These are phyloP conservation scores for Verticillium nonalfalfae DNA, from an alignment of 2,329 filamentous ascomycete species.

Conservation along the genomic window DNA sequence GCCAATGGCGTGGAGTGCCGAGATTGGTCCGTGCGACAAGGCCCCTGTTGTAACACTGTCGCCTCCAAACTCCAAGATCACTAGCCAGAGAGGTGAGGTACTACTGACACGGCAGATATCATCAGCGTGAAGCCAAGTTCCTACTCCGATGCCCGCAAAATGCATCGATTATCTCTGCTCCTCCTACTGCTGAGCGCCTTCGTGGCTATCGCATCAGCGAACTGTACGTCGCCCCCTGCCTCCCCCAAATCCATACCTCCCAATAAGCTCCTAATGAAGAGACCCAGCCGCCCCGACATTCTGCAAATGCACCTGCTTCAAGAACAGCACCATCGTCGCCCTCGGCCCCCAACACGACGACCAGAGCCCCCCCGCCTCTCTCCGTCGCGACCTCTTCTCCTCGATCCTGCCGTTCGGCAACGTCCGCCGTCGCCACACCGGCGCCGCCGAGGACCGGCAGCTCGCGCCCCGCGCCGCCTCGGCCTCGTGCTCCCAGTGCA, in stretches of 20 bases:
- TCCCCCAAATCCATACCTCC: background rate
- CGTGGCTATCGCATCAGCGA: conserved; percentile 28
- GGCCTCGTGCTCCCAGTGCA: conserved; percentile 53
- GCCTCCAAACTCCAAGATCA: background rate
- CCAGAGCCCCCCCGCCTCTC: conserved; percentile 19
- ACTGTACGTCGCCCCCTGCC: conserved; percentile 26
- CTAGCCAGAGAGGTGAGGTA: no score
- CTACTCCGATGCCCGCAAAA: background rate
- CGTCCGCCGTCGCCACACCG: conserved; percentile 3
- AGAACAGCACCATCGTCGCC: conserved; percentile 61
- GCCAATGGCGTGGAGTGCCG: background rate
- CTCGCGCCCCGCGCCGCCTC: conserved; percentile 26
- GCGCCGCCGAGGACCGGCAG: conserved; percentile 1
- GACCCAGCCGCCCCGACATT: conserved; percentile 17
- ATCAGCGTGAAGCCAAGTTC: background rate
- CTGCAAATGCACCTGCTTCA: conserved; percentile 66
- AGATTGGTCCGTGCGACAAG: background rate
- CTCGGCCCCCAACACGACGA: conserved; percentile 45
- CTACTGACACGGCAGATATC: background rate
- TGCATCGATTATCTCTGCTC: conserved; percentile 26
- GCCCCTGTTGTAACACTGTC: background rate
- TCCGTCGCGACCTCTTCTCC: conserved; percentile 14
- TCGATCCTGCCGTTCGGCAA: conserved; percentile 11
- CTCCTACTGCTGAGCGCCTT: conserved; percentile 28
- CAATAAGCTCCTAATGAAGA: no score